These are phyloP conservation scores for Cladophialophora chaetospira DNA, from an alignment of 2,329 filamentous ascomycete genomes.

Conservation along the genomic window DNA sequence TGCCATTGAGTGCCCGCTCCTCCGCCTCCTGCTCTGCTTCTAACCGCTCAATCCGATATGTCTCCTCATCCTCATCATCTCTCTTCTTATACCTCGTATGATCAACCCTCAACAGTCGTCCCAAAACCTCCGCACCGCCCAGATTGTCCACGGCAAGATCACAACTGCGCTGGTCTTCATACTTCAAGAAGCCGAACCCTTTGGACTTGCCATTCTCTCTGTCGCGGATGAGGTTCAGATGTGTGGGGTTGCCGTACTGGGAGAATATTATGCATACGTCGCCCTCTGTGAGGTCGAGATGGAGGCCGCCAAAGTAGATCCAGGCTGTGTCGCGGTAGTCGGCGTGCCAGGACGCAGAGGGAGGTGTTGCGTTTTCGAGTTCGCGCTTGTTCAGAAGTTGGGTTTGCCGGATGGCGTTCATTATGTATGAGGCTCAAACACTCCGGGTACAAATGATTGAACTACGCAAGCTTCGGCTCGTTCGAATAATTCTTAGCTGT, in stretches of 20 bases:
- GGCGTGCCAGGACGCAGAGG: conserved; percentile 91
- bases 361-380: conserved; percentile 83
- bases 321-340: conserved; percentile 98
- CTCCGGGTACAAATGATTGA: too few species aligned
- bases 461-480: too few species aligned
- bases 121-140: conserved; percentile 79
- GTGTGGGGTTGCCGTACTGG: conserved; percentile 92
- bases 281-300: conserved; percentile 90
- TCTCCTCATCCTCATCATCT: conserved; percentile 62
- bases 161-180: conserved; percentile 95
- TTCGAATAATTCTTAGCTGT: conserved; percentile 94
- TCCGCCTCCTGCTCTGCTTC: conserved; percentile 37
- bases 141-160: conserved; percentile 96
- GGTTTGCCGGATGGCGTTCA: conserved; percentile 94
- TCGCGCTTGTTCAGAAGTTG: conserved; percentile 92
- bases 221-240: conserved; percentile 88
- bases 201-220: conserved; percentile 94
- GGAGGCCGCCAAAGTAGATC: conserved; percentile 91
- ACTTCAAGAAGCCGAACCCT: conserved; percentile 95
- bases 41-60: conserved; percentile 53
- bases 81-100: conserved; percentile 88
- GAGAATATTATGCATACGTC: conserved; percentile 96
- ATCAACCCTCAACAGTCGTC: conserved; percentile 80
- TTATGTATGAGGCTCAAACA: conserved; percentile 43
- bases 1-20: conserved; percentile 35